Percentiles rank a stretch among this genome's conserved stretches.
These are phyloP conservation scores for Diplogelasinospora grovesii DNA, from an alignment of 495 filamentous ascomycete genomes.

Conservation along the genomic window DNA sequence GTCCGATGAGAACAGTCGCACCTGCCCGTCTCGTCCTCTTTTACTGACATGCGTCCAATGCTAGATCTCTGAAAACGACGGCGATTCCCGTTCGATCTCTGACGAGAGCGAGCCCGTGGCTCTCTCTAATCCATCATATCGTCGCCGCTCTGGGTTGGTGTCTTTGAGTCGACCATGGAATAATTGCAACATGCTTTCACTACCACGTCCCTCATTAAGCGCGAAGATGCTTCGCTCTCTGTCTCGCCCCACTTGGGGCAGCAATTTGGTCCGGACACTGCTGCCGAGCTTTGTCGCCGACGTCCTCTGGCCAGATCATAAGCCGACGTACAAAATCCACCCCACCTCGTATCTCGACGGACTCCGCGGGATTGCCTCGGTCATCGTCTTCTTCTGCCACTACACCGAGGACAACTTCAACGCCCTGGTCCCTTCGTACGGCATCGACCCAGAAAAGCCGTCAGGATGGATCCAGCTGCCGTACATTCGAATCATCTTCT, in stretches of 20 bases:
- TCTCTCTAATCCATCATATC: no score
- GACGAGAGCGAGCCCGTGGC: no score
- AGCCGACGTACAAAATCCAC: slow-evolving; percentile 23
- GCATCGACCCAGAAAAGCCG: slow-evolving; percentile 32
- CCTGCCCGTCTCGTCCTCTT: no score
- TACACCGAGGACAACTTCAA: slow-evolving; percentile 39
- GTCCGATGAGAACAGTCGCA: no score
- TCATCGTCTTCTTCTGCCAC: slow-evolving; percentile 47
- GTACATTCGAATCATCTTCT: slow-evolving; percentile 55
- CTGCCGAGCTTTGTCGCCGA: slow-evolving; percentile 30
- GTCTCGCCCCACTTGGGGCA: neutral
- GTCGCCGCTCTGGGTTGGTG: slow-evolving; percentile 2
- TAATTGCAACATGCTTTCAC: slow-evolving; percentile 5
- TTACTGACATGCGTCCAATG: no score
- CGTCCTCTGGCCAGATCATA: slow-evolving; percentile 24
- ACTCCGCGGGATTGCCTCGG: slow-evolving; percentile 47
- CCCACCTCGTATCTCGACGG: slow-evolving; percentile 49
- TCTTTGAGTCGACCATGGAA: neutral
- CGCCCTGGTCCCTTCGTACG: slow-evolving; percentile 30
- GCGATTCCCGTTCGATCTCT: no score
- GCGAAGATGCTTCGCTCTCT: neutral
- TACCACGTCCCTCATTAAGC: slow-evolving; percentile 1
- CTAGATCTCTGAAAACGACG: no score
- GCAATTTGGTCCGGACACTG: slow-evolving; percentile 17
- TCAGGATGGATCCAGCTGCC: slow-evolving; percentile 54